These are phyloP conservation scores for Daldinia sp. DNA, from an alignment of 2,329 filamentous ascomycete species.

Conservation along the genomic window DNA sequence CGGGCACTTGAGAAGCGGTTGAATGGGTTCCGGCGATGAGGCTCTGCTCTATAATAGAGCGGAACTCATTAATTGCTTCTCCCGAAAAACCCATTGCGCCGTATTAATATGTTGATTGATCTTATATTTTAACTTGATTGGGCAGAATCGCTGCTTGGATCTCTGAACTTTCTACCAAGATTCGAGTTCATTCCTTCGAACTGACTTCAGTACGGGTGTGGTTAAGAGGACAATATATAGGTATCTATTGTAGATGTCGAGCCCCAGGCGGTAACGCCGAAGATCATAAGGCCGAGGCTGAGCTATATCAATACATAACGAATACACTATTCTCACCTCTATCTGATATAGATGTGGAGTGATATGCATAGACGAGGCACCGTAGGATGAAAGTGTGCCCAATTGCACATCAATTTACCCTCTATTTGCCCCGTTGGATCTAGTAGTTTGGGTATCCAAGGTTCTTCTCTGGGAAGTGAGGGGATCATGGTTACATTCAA, in stretches of 20 bases:
- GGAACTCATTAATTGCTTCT: constrained; percentile 33
- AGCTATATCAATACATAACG: not conserved
- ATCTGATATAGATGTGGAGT: not conserved
- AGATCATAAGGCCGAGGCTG: not conserved
- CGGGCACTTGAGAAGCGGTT: constrained; percentile 26
- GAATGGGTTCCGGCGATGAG: constrained; percentile 18
- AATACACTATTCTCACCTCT: not conserved
- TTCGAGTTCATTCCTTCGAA: not conserved
- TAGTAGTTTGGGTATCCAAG: not conserved
- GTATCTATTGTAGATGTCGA: not conserved
- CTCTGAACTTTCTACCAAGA: not conserved
- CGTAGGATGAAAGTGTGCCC: not conserved
- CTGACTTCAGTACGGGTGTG: not conserved
- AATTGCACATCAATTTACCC: not conserved
- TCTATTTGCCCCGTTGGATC: not conserved
- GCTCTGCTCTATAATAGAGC: constrained; percentile 34
- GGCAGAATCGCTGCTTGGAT: not conserved
- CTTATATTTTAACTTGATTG: not conserved
- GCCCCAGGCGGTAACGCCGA: not conserved
- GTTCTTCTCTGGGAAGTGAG: not conserved
- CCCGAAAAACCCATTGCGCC: constrained; percentile 33
- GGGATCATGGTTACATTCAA: not conserved
- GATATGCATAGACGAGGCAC: not conserved
- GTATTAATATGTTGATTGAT: not conserved
- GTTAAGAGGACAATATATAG: not conserved